Conservation (phyloP, 139 green algal species). For the Ulvella scutata region DNA sequence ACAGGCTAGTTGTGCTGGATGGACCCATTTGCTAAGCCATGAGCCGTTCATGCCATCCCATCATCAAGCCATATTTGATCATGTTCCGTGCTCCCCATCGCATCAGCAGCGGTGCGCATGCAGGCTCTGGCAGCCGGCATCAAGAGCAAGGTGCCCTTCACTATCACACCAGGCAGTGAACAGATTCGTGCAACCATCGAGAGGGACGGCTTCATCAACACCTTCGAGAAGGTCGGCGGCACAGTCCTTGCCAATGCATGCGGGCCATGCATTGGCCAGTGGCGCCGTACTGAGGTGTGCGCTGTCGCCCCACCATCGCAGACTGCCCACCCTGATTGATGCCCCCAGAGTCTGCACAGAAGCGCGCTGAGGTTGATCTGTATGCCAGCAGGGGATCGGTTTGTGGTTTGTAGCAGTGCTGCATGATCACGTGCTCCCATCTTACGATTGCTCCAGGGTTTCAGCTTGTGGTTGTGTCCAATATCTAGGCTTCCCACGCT, state of each 20-base stretch:
- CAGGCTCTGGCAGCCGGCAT: constrained; percentile 12
- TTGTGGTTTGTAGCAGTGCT: not conserved
- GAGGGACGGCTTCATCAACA: constrained; percentile 75
- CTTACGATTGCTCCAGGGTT: not conserved
- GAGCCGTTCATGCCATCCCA: too few relatives aligned
- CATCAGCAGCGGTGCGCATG: too few relatives aligned
- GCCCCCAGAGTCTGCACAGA: too few relatives aligned
- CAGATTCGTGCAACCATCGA: constrained; percentile 89
- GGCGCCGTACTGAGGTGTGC: constrained; percentile 86
- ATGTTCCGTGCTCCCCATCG: too few relatives aligned
- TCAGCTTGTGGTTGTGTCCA: not conserved
- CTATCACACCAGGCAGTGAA: constrained; percentile 80
- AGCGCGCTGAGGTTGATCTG: too few relatives aligned
- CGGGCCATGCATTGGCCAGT: constrained; percentile 91
- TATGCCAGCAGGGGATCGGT: too few relatives aligned
- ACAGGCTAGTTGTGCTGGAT: too few relatives aligned
- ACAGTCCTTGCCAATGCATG: constrained; percentile 91
- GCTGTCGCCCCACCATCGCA: not conserved
- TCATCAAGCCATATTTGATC: too few relatives aligned
- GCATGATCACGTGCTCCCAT: too few relatives aligned
- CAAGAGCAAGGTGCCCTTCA: constrained; percentile 67
- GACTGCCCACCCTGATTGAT: not conserved
- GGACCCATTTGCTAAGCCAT: too few relatives aligned
- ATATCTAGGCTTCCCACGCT: too few relatives aligned
- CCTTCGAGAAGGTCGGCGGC: constrained; percentile 79